Conservation (phyloP, 768 basidiomycete genomes). For the Termitomyces sp. region DNA sequence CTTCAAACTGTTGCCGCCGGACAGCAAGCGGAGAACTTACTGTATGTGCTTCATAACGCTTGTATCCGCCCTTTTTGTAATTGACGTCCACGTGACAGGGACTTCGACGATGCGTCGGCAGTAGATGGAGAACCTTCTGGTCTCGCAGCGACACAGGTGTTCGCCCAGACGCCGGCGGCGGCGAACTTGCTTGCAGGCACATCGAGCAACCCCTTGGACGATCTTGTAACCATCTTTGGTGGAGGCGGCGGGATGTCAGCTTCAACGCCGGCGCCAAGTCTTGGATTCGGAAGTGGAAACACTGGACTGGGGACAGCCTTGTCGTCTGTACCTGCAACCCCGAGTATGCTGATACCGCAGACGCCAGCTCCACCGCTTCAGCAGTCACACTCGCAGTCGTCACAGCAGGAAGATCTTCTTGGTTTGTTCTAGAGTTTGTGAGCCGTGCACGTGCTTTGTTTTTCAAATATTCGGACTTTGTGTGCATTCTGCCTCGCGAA, state of each 20-base stretch:
- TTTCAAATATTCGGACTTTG: not conserved
- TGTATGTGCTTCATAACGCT: conserved; percentile 31
- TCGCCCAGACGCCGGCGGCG: conserved; percentile 67
- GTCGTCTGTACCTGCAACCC: conserved; percentile 22
- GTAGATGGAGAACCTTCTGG: conserved; percentile 64
- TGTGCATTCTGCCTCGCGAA: not conserved
- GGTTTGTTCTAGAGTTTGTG: conserved; percentile 39
- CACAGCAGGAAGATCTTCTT: conserved; percentile 42
- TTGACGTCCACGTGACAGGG: conserved; percentile 29
- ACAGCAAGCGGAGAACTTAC: conserved; percentile 89
- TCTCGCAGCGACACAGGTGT: conserved; percentile 70
- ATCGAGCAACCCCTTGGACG: conserved; percentile 86
- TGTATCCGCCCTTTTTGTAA: not conserved
- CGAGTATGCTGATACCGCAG: conserved; percentile 15
- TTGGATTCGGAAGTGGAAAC: conserved; percentile 17
- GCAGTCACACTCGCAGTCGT: conserved; percentile 23
- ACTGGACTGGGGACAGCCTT: conserved; percentile 18
- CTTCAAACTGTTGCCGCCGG: conserved; percentile 89
- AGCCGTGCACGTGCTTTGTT: not conserved
- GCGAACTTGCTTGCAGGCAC: conserved; percentile 72
- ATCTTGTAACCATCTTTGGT: conserved; percentile 91
- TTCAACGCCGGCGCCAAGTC: conserved; percentile 15
- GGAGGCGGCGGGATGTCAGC: conserved; percentile 24
- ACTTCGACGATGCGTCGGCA: conserved; percentile 76
- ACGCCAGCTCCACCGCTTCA: conserved; percentile 15